A percentile compares a stretch with the other conserved stretches of the same genome.
These are phyloP conservation scores for Paramyrothecium roridum DNA, from an alignment of 2,329 filamentous ascomycete species.

Conservation along the genomic window DNA sequence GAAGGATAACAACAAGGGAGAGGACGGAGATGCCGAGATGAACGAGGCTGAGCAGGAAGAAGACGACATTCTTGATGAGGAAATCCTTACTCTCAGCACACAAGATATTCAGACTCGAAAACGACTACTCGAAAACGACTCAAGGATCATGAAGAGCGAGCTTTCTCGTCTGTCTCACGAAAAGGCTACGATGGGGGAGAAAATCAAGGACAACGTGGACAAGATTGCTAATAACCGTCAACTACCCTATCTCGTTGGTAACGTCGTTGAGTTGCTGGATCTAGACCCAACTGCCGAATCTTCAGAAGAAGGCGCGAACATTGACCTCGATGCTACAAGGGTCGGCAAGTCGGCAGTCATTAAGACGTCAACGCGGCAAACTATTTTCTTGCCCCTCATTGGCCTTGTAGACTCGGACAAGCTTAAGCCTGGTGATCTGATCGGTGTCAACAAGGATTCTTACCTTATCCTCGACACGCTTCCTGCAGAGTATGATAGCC, in stretches of 20 bases:
- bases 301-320: conserved; percentile 96
- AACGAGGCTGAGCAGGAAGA: conserved; percentile 74
- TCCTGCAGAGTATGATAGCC: conserved; percentile 95
- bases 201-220: conserved; percentile 98
- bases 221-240: conserved; percentile 99
- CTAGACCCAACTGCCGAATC: conserved; percentile 95
- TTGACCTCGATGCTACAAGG: conserved; percentile 92
- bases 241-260: conserved; percentile 96
- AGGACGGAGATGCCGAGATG: conserved; percentile 83
- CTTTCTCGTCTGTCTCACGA: conserved; percentile 91
- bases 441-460: conserved; percentile 98
- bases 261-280: conserved; percentile 95
- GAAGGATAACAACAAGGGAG: conserved; percentile 39
- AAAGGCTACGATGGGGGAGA: conserved; percentile 93
- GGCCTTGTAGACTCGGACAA: conserved; percentile 94
- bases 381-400: conserved; percentile 96
- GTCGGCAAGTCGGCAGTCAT: conserved; percentile 99
- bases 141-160: conserved; percentile 98
- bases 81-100: conserved; percentile 90
- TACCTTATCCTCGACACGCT: conserved; percentile 96
- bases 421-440: conserved; percentile 92
- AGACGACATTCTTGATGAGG: conserved; percentile 84
- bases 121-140: conserved; percentile 93
- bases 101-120: conserved; percentile 90
- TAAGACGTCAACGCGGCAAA: conserved; percentile 97